phyloP scores from a whole-genome alignment of 345 rosid species.

The Arabidopsis suecica region DNA sequence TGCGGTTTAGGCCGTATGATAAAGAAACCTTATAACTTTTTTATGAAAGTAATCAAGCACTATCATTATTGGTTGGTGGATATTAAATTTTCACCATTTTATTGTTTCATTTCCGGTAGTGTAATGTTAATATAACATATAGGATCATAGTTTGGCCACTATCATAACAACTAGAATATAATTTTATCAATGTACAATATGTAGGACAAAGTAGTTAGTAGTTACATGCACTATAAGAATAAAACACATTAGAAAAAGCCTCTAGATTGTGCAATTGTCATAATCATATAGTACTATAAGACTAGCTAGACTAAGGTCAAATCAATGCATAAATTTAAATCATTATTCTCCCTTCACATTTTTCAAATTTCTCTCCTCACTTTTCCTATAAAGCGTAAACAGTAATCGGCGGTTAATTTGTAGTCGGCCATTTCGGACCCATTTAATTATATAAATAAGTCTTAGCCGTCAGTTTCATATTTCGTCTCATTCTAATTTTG shows the following conservation, averaged over 20 bases:
- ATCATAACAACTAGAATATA: slow-evolving; percentile 16
- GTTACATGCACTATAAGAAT: background rate
- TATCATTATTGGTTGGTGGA: background rate
- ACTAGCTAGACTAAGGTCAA: slow-evolving; percentile 29
- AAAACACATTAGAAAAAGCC: background rate
- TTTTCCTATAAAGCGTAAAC: slow-evolving; percentile 24
- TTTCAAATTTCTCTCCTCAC: slow-evolving; percentile 22
- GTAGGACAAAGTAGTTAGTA: slow-evolving; percentile 28
- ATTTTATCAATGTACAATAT: slow-evolving; percentile 1
- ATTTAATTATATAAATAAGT: background rate
- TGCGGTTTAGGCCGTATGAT: background rate
- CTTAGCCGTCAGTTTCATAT: slow-evolving; percentile 13
- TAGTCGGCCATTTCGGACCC: slow-evolving; percentile 35
- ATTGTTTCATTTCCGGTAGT: background rate
- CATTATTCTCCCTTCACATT: slow-evolving; percentile 19
- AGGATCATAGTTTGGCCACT: slow-evolving; percentile 14
- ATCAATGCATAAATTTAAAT: slow-evolving; percentile 42
- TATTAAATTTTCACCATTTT: too few species aligned
- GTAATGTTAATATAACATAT: background rate
- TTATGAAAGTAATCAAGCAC: background rate
- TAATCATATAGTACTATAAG: slow-evolving; percentile 38
- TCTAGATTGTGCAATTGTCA: slow-evolving; percentile 17
- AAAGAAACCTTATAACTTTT: background rate
- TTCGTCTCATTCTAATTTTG: slow-evolving; percentile 30
- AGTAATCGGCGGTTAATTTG: slow-evolving; percentile 38